Base-by-base conservation (phyloP, 495 filamentous ascomycete genomes). In the Hypomontagnella monticulosa region DNA sequence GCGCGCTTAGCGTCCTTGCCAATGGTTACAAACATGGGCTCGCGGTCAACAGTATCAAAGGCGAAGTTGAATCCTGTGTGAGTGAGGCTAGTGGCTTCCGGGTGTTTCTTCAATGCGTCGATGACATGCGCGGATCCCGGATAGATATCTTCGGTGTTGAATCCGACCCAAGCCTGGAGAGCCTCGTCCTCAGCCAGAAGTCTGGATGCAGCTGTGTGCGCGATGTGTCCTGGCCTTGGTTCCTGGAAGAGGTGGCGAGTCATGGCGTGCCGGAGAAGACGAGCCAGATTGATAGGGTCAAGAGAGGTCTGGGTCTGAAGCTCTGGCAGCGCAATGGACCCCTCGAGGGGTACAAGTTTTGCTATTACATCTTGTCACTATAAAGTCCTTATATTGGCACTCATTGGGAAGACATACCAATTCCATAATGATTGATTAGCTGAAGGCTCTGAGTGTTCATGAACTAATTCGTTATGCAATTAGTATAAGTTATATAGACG, bases 171-270 rank as follows among this genome's bases (percentile, higher is more conserved):
- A 36, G 79, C 73, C 27, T 78, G 72, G 48, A 85, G 70, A 23
- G 72, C 48, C 6, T 62, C 52, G 43, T 81, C 78, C 47, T 81
- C 74, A 30, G 78, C 79, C 0, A 87, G 76, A 4, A 78, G 53
- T 27, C 74, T 76, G 0, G 79, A 83, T 0, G 75, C 76, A 10
- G 81, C 78, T 20, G 84, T 86, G 70, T 88, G 86, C 4, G 76
- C 79, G 46, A 89, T 79, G 4, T 79, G 56, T 1, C 79, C 81
- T 0, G 80, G 80, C 14, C 55, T 53, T 3, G 81, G 79, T 52
- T 88, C 85, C 14, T 73, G 67, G 77, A 89, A 89, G 56, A 88
- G 81, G 12, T 76, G 76, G 55, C 84, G 81, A 48, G 79, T 83
- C 71, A 87, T 87, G 38, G 80, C 83, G 53, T 84, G 75, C 4